Evolutionary conservation across 257 asterid species (phyloP).

Genomic region (Plectranthus barbatus): DNA sequence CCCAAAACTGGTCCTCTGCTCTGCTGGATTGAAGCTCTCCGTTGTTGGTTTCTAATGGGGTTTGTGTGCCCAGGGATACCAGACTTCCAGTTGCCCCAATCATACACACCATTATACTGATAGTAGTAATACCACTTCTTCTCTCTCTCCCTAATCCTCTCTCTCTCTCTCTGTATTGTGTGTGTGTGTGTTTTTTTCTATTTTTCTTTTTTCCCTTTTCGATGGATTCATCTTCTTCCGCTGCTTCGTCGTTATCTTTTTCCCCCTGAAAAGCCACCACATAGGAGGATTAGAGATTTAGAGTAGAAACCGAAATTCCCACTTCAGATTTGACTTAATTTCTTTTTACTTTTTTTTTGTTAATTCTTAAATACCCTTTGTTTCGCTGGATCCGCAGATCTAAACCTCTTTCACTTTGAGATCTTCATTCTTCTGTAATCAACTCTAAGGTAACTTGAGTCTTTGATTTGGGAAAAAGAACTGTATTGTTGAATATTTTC

Average conservation of each 20-base stretch:
- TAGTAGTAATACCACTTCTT: slow-evolving; percentile 5
- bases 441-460: slow-evolving; percentile 31
- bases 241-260: slow-evolving; percentile 22
- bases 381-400: slow-evolving; percentile 69
- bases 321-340: slow-evolving; percentile 1
- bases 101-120: slow-evolving; percentile 16
- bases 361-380: slow-evolving; percentile 6
- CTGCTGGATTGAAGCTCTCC: slow-evolving; percentile 76
- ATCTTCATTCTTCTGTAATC: slow-evolving; percentile 31
- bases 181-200: neutral
- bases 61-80: slow-evolving; percentile 60
- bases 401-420: slow-evolving; percentile 41
- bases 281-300: neutral
- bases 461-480: neutral
- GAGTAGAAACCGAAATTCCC: slow-evolving; percentile 7
- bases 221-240: slow-evolving; percentile 9
- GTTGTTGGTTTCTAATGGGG: slow-evolving; percentile 76
- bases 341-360: neutral
- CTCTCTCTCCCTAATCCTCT: slow-evolving; percentile 6
- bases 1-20: slow-evolving; percentile 65
- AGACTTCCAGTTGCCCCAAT: slow-evolving; percentile 42
- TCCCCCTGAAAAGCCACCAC: neutral
- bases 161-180: slow-evolving; percentile 6
- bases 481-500: neutral
- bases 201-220: neutral